Evolutionary conservation across 2,329 filamentous ascomycete genomes (phyloP).

Genomic region (Chalaropsis ovoidea): DNA sequence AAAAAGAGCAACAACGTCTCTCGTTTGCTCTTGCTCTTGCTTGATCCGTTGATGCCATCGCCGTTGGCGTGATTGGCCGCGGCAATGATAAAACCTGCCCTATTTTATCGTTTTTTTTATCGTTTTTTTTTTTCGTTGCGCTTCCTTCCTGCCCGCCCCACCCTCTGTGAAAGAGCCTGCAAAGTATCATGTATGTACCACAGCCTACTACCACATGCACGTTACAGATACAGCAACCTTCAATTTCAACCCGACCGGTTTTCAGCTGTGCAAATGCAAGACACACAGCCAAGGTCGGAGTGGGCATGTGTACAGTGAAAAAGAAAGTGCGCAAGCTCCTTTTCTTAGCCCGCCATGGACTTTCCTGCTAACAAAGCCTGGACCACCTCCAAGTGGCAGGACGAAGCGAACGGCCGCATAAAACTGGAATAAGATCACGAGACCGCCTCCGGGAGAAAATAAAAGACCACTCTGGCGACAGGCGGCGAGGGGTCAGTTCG

Average conservation of each 20-base stretch:
- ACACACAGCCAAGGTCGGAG: neutral
- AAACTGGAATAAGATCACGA: slow-evolving; percentile 4
- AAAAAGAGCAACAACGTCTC: neutral
- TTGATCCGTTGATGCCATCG: too few species aligned
- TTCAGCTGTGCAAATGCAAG: neutral
- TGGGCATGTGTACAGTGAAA: too few species aligned
- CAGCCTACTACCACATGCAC: neutral
- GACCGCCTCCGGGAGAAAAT: neutral
- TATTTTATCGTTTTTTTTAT: too few species aligned
- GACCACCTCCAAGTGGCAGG: slow-evolving; percentile 5
- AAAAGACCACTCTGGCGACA: neutral
- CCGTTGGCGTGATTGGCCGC: too few species aligned
- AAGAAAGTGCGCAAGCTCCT: too few species aligned
- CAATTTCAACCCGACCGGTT: neutral
- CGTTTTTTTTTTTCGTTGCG: neutral
- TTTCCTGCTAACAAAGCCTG: neutral
- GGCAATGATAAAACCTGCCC: too few species aligned
- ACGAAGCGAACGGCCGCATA: slow-evolving; percentile 5
- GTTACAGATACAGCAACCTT: neutral
- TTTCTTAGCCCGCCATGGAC: too few species aligned
- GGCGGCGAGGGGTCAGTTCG: neutral
- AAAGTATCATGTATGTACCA: too few species aligned
- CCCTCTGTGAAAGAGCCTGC: too few species aligned
- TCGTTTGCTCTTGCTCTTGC: too few species aligned
- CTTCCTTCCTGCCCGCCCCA: too few species aligned